These are phyloP conservation scores for Datura wrightii DNA, from an alignment of 257 asterid genomes.

Conservation along the genomic window DNA sequence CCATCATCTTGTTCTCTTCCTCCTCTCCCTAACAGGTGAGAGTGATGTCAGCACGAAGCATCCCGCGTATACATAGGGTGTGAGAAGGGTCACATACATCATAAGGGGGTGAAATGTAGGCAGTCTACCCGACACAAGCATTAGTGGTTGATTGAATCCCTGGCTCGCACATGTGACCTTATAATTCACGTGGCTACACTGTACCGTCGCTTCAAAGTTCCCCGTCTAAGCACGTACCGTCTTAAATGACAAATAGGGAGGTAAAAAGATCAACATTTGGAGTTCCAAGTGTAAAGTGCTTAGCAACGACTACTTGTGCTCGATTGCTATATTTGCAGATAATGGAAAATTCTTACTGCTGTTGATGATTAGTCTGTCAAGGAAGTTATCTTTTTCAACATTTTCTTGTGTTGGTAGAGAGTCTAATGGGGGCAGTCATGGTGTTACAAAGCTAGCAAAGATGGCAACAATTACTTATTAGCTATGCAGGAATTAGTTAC, in stretches of 20 bases:
- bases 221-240: background rate
- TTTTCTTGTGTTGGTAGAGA: background rate
- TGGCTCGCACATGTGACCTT: too few relatives aligned
- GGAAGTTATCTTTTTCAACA: background rate
- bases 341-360: background rate
- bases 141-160: too few relatives aligned
- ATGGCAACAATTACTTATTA: too few relatives aligned
- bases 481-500: too few relatives aligned
- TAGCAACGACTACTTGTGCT: background rate
- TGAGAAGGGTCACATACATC: too few relatives aligned
- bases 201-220: background rate
- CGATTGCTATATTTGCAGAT: background rate
- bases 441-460: too few relatives aligned
- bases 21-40: background rate
- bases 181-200: background rate
- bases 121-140: too few relatives aligned
- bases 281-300: background rate
- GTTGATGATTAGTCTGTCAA: background rate
- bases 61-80: too few relatives aligned
- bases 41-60: too few relatives aligned
- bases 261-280: background rate
- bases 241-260: background rate
- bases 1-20: background rate
- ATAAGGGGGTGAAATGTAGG: too few relatives aligned
- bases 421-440: too few relatives aligned